Percentiles rank a stretch among this genome's conserved stretches.
Conservation (phyloP, 352 stramenopile genomes). For the Globisporangium ultimum region DNA sequence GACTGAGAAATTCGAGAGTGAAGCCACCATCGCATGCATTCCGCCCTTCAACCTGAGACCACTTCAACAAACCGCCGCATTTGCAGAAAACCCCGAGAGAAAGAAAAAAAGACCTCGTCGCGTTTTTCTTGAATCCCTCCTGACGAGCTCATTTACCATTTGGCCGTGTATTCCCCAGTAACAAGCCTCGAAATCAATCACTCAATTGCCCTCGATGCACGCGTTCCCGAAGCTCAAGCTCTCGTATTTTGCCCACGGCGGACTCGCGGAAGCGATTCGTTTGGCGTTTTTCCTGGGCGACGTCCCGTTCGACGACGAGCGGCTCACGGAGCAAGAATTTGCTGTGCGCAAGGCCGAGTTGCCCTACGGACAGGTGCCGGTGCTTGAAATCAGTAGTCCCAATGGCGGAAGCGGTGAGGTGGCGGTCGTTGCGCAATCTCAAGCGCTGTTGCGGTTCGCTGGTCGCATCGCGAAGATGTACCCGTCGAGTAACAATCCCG, state of each 20-base stretch:
- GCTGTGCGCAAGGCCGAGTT: slow-evolving; percentile 24
- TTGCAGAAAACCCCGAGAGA: too few relatives aligned
- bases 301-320: slow-evolving; percentile 46
- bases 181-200: neutral
- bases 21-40: neutral
- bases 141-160: slow-evolving; percentile 1
- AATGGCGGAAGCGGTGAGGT: slow-evolving; percentile 6
- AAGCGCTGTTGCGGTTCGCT: slow-evolving; percentile 31
- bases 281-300: slow-evolving; percentile 46
- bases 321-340: slow-evolving; percentile 33
- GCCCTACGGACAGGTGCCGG: slow-evolving; percentile 43
- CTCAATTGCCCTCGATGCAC: neutral
- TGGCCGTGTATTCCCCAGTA: neutral
- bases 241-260: slow-evolving; percentile 44
- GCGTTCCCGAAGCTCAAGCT: slow-evolving; percentile 31
- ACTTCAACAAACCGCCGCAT: too few relatives aligned
- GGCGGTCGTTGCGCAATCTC: slow-evolving; percentile 20
- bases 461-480: slow-evolving; percentile 28
- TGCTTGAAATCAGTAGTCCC: slow-evolving; percentile 36
- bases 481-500: slow-evolving; percentile 23
- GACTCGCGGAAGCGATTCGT: slow-evolving; percentile 40
- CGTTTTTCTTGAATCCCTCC: neutral
- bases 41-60: too few relatives aligned
- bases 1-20: neutral
- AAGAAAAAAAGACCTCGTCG: too few relatives aligned